Conservation (phyloP, 352 stramenopile genomes). For the Thalassiosira mediterranea region DNA sequence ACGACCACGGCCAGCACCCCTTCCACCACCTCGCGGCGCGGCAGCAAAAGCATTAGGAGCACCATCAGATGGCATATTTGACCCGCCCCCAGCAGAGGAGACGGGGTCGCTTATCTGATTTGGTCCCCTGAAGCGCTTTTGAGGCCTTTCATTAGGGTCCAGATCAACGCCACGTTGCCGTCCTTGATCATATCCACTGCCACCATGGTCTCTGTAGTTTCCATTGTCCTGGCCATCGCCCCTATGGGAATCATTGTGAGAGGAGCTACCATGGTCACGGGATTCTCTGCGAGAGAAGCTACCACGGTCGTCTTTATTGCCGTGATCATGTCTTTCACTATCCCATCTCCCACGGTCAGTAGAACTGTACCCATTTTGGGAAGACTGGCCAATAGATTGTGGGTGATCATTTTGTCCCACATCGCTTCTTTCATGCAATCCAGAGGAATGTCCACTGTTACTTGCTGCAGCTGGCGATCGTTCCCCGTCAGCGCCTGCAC, state of each 20-base stretch:
- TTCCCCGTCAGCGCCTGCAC: too few species aligned
- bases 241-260: slow-evolving; percentile 8
- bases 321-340: too few species aligned
- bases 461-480: too few species aligned
- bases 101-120: background rate
- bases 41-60: background rate
- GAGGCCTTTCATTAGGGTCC: slow-evolving; percentile 26
- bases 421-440: too few species aligned
- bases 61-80: background rate
- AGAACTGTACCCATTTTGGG: too few species aligned
- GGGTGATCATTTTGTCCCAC: too few species aligned
- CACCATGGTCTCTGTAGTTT: slow-evolving; percentile 10
- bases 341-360: too few species aligned
- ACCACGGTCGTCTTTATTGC: too few species aligned
- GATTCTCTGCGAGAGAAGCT: too few species aligned
- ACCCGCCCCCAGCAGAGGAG: background rate
- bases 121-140: slow-evolving; percentile 19
- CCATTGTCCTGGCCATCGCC: background rate
- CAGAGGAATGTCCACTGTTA: too few species aligned
- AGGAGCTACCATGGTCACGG: slow-evolving; percentile 15
- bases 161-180: background rate
- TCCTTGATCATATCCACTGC: slow-evolving; percentile 8
- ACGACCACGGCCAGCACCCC: slow-evolving; percentile 2
- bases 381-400: too few species aligned
- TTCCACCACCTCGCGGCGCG: background rate